Evolutionary conservation across 1,284 basidiomycete species (phyloP).

Genomic region (Malassezia caprae): DNA sequence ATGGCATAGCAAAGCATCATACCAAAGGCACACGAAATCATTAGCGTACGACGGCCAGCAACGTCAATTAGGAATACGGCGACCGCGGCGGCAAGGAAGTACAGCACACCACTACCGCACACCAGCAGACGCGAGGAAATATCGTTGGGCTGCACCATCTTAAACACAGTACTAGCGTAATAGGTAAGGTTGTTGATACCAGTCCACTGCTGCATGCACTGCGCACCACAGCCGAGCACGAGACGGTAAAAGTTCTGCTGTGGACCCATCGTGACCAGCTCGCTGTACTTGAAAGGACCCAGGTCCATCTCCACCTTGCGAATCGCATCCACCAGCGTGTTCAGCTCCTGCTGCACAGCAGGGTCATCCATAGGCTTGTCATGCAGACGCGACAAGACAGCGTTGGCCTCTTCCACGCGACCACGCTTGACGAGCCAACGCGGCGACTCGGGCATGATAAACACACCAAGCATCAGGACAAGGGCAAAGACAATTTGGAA

Average conservation of each 20-base stretch:
- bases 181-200: conserved; percentile 62
- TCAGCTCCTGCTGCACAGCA: conserved; percentile 53
- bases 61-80: conserved; percentile 55
- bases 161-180: conserved; percentile 48
- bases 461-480: conserved; percentile 57
- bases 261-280: conserved; percentile 55
- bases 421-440: conserved; percentile 61
- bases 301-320: conserved; percentile 20
- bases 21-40: conserved; percentile 62
- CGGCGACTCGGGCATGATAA: conserved; percentile 62
- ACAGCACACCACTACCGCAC: conserved; percentile 62
- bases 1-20: conserved; percentile 59
- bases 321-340: conserved; percentile 39
- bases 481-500: conserved; percentile 60
- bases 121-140: conserved; percentile 60
- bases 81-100: conserved; percentile 58
- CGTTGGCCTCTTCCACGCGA: conserved; percentile 55
- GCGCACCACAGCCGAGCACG: conserved; percentile 55
- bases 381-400: conserved; percentile 59
- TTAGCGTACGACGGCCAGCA: conserved; percentile 57
- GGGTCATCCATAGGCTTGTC: conserved; percentile 55
- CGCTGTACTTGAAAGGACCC: conserved; percentile 50
- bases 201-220: conserved; percentile 63
- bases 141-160: conserved; percentile 51
- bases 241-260: conserved; percentile 60